phyloP scores from a whole-genome alignment of 192 early-diverging fungal genomes.

The Coemansia sp. region DNA sequence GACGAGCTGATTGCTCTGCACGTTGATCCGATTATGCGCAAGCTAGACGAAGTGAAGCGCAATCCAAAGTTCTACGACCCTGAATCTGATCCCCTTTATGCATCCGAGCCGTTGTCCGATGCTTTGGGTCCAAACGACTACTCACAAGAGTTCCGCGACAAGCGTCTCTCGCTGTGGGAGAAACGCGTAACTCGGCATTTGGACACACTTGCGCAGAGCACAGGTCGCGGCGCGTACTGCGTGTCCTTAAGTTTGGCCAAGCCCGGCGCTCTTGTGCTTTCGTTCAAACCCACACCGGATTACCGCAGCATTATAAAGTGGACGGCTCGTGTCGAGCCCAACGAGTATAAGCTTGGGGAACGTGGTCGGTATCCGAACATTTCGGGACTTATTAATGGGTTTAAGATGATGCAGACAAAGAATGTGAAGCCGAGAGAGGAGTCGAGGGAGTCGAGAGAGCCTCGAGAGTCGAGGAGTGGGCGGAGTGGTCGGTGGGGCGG shows the following conservation, averaged over 20 bases:
- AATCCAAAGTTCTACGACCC: conserved; percentile 78
- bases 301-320: conserved; percentile 62
- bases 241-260: conserved; percentile 66
- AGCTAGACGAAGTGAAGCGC: conserved; percentile 67
- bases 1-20: conserved; percentile 90
- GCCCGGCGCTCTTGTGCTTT: conserved; percentile 73
- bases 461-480: not conserved
- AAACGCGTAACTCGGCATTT: conserved; percentile 48
- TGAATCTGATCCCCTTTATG: conserved; percentile 57
- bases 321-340: conserved; percentile 74
- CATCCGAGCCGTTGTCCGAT: conserved; percentile 49
- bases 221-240: conserved; percentile 76
- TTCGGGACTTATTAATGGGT: conserved; percentile 70
- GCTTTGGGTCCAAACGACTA: conserved; percentile 27
- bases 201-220: conserved; percentile 58
- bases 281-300: conserved; percentile 75
- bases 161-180: conserved; percentile 45
- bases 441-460: not conserved
- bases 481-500: conserved; percentile 14
- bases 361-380: conserved; percentile 64
- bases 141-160: conserved; percentile 16
- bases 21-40: conserved; percentile 78
- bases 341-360: conserved; percentile 72
- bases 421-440: not conserved
- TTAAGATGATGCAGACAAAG: conserved; percentile 69